A percentile compares a stretch with the other conserved stretches of the same genome.
These are phyloP conservation scores for Termitomyces sp. DNA, from an alignment of 768 basidiomycete genomes.

Conservation along the genomic window DNA sequence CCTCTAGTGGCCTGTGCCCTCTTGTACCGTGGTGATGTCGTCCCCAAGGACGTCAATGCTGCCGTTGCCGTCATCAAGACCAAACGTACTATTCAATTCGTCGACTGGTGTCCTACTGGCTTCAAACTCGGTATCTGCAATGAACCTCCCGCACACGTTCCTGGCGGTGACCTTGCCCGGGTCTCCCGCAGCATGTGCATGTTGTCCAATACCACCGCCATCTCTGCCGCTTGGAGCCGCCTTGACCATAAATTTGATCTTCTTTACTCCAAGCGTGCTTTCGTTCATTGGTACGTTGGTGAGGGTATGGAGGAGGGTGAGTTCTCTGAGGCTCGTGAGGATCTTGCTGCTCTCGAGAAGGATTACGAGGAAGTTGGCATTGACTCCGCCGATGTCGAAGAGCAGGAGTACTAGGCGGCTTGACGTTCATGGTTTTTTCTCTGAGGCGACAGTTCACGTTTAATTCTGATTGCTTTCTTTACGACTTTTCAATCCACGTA, in stretches of 20 bases:
- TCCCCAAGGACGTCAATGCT: conserved; percentile 92
- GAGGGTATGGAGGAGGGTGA: conserved; percentile 99
- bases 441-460: conserved; percentile 16
- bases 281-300: conserved; percentile 96
- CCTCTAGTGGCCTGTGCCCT: conserved; percentile 84
- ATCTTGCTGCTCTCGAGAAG: conserved; percentile 99
- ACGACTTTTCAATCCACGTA: conserved; percentile 16
- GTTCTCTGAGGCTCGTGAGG: conserved; percentile 98
- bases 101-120: conserved; percentile 98
- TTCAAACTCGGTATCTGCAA: conserved; percentile 99
- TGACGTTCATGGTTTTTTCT: conserved; percentile 4
- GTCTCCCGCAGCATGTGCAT: conserved; percentile 93
- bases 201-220: conserved; percentile 92
- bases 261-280: conserved; percentile 94
- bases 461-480: conserved; percentile 18
- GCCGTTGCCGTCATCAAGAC: conserved; percentile 96
- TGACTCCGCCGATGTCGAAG: conserved; percentile 47
- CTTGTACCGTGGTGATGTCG: conserved; percentile 94
- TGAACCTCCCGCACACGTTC: conserved; percentile 89
- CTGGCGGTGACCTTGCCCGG: conserved; percentile 94
- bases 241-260: conserved; percentile 97
- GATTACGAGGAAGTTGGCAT: conserved; percentile 84
- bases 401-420: conserved; percentile 47
- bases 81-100: conserved; percentile 96
- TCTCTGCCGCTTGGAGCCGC: conserved; percentile 93